Percentiles rank a stretch among this genome's conserved stretches.
Conservation (phyloP, 2,329 filamentous ascomycete species). For the Diaporthe ilicicola region DNA sequence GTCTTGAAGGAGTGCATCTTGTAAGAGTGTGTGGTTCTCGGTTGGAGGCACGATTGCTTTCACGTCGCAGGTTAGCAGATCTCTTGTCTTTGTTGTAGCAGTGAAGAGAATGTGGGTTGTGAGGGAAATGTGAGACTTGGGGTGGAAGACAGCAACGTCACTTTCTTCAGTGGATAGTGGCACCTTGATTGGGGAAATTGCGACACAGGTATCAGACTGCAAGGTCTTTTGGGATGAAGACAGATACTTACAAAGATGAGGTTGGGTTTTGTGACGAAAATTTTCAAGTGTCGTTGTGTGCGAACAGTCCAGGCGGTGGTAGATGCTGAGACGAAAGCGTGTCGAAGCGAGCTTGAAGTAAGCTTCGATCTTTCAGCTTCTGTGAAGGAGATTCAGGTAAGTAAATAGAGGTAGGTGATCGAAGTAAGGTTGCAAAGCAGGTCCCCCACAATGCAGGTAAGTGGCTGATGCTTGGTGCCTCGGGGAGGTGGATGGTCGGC, state of each 20-base stretch:
- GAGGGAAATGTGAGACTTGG: not conserved
- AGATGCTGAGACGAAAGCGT: not conserved
- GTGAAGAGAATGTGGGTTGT: not conserved
- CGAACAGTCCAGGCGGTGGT: not conserved
- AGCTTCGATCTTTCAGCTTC: not conserved
- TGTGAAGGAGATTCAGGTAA: not conserved
- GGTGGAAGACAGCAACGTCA: too few relatives aligned
- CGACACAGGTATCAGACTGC: too few relatives aligned
- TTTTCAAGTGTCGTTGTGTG: not conserved
- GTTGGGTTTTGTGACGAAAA: too few relatives aligned
- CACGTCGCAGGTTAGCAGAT: not conserved
- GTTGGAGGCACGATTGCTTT: not conserved
- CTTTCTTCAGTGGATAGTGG: not conserved
- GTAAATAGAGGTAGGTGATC: too few relatives aligned
- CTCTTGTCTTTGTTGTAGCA: not conserved
- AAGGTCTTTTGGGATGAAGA: not conserved
- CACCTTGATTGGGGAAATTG: too few relatives aligned
- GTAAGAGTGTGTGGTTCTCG: not conserved
- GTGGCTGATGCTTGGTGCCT: not conserved
- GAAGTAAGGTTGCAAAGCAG: not conserved
- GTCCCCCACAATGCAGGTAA: too few relatives aligned
- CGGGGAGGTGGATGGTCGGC: not conserved
- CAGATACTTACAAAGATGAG: not conserved
- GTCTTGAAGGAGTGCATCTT: not conserved
- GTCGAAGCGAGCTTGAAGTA: not conserved